phyloP scores from a whole-genome alignment of 768 basidiomycete species.

The Termitomyces sp. region DNA sequence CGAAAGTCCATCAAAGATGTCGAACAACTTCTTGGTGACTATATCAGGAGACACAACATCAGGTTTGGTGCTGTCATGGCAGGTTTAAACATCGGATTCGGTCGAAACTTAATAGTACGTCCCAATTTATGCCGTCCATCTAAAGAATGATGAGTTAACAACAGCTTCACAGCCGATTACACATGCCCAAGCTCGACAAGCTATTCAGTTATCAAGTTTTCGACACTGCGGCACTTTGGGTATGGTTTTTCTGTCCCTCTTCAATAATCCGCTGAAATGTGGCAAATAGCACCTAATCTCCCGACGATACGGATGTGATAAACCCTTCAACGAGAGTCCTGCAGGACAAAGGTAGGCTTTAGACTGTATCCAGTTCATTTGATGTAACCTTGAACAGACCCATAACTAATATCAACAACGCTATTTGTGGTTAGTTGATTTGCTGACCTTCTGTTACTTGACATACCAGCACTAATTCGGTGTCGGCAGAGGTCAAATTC shows the following conservation, averaged over 20 bases:
- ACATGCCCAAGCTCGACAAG: slow-evolving; percentile 4
- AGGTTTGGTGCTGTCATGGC: slow-evolving; percentile 4
- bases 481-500: background rate
- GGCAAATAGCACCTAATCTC: background rate
- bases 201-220: slow-evolving; percentile 1
- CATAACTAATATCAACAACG: background rate
- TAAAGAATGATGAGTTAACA: background rate
- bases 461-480: background rate
- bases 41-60: background rate
- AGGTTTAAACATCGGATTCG: background rate
- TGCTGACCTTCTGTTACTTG: background rate
- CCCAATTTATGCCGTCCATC: background rate
- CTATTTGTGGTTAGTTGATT: slow-evolving; percentile 1
- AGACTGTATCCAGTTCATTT: too few relatives aligned
- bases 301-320: background rate
- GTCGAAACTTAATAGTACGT: slow-evolving; percentile 7
- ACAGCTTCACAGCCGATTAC: background rate
- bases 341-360: background rate
- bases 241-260: background rate
- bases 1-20: background rate
- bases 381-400: background rate
- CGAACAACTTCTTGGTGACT: slow-evolving; percentile 1
- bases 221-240: slow-evolving; percentile 5
- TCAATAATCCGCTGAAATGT: background rate
- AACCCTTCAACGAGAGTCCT: background rate